A percentile compares a stretch with the other conserved stretches of the same genome.
Evolutionary conservation across 306 rosid species (phyloP).

Genomic region (Prunus dulcis): DNA sequence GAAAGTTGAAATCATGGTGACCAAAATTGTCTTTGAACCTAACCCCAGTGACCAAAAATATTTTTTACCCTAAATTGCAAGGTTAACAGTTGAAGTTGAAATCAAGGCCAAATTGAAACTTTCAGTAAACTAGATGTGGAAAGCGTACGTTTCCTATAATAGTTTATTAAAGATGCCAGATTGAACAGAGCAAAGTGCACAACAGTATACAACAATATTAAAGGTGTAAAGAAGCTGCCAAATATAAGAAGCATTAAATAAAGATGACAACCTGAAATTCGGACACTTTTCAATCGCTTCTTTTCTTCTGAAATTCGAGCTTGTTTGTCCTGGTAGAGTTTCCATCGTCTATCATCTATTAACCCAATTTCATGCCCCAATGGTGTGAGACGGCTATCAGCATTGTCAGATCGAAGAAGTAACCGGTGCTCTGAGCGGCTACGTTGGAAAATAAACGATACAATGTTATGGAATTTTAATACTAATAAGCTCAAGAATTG

Average conservation of each 20-base stretch:
- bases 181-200: not conserved
- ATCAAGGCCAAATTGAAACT: not conserved
- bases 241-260: constrained; percentile 3
- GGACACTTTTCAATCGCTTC: constrained; percentile 75
- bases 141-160: not conserved
- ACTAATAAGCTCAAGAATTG: not conserved
- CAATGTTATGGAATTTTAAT: not conserved
- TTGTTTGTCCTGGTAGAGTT: constrained; percentile 84
- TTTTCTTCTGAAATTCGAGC: constrained; percentile 77
- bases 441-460: constrained; percentile 21
- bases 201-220: not conserved
- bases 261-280: constrained; percentile 62
- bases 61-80: not conserved
- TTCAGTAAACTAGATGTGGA: not conserved
- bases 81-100: not conserved
- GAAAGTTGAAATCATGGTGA: no score
- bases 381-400: constrained; percentile 95
- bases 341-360: constrained; percentile 94
- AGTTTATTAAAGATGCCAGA: not conserved
- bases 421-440: constrained; percentile 99
- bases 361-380: constrained; percentile 89
- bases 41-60: no score
- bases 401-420: constrained; percentile 93
- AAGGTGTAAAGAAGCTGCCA: not conserved
- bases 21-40: no score